A percentile compares a stretch with the other conserved stretches of the same genome.
Evolutionary conservation across 805 yeast genomes (phyloP).

Genomic region (Teunomyces stri): DNA sequence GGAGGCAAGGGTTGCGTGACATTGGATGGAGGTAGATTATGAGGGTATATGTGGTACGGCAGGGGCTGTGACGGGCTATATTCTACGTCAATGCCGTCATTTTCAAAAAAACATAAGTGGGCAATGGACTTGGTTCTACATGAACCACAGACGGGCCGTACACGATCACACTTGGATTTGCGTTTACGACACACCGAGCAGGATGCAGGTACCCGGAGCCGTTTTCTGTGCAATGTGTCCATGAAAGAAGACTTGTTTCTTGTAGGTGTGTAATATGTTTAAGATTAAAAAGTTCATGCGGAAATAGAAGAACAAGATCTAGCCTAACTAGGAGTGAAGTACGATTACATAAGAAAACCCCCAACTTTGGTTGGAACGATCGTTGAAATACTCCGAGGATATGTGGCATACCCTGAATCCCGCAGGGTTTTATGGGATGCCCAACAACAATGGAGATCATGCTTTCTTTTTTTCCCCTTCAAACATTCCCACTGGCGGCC

Average conservation of each 20-base stretch:
- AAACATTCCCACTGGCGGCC: background rate
- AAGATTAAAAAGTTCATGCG: background rate
- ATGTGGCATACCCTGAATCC: background rate
- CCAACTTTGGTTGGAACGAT: background rate
- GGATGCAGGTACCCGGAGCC: slow-evolving; percentile 42
- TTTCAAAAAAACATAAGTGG: slow-evolving; percentile 40
- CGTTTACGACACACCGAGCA: slow-evolving; percentile 45
- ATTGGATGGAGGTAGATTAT: background rate
- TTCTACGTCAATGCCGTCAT: slow-evolving; percentile 11
- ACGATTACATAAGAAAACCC: background rate
- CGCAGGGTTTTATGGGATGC: background rate
- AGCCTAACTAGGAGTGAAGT: background rate
- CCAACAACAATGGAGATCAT: background rate
- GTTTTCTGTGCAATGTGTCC: slow-evolving; percentile 29
- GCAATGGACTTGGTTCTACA: slow-evolving; percentile 43
- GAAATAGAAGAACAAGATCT: background rate
- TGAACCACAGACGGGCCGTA: slow-evolving; percentile 42
- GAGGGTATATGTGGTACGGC: background rate
- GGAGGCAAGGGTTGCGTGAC: background rate
- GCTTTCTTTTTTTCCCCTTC: background rate
- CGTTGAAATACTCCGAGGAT: too few species aligned
- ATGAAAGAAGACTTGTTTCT: slow-evolving; percentile 10
- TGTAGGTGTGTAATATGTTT: background rate
- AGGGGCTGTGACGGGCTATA: background rate
- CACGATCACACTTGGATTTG: slow-evolving; percentile 42